A percentile compares a stretch with the other conserved stretches of the same genome.
phyloP scores from a whole-genome alignment of 768 basidiomycete genomes.

The Ramaria sp. region DNA sequence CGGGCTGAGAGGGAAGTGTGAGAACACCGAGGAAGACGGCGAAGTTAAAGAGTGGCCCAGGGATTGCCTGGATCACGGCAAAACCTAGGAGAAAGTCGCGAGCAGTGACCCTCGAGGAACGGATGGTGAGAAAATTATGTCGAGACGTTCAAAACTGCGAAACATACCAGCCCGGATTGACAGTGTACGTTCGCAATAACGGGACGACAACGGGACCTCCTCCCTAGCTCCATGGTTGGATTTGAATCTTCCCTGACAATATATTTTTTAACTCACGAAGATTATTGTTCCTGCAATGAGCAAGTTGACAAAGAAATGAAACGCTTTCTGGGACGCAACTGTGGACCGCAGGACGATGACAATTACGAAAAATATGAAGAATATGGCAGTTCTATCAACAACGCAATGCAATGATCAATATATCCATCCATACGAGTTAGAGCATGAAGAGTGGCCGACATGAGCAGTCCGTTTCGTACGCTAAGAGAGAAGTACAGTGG shows the following conservation, averaged over 20 bases:
- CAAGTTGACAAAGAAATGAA: conserved; percentile 34
- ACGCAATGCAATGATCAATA: not conserved
- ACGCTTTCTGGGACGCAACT: not conserved
- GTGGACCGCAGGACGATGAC: conserved; percentile 1
- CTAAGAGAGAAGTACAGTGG: conserved; percentile 1
- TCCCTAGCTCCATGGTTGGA: conserved; percentile 8
- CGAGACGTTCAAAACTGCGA: conserved; percentile 35
- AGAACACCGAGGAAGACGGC: conserved; percentile 42
- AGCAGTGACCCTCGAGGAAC: conserved; percentile 37
- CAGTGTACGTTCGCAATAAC: conserved; percentile 38
- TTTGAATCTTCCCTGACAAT: not conserved
- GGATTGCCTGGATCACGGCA: conserved; percentile 37
- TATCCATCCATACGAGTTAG: too few relatives aligned
- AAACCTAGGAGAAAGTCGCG: conserved; percentile 45
- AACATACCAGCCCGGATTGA: conserved; percentile 37
- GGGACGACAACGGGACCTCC: conserved; percentile 51
- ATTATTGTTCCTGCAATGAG: conserved; percentile 38
- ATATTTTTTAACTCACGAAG: conserved; percentile 20
- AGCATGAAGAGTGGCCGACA: not conserved
- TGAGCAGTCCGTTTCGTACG: not conserved
- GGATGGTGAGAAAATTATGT: conserved; percentile 38
- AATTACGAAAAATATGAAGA: not conserved
- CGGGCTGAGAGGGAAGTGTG: conserved; percentile 19
- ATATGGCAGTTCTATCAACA: not conserved
- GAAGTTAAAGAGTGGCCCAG: conserved; percentile 49